Conservation (phyloP, 2,329 filamentous ascomycete genomes). For the Grosmannia huntii region DNA sequence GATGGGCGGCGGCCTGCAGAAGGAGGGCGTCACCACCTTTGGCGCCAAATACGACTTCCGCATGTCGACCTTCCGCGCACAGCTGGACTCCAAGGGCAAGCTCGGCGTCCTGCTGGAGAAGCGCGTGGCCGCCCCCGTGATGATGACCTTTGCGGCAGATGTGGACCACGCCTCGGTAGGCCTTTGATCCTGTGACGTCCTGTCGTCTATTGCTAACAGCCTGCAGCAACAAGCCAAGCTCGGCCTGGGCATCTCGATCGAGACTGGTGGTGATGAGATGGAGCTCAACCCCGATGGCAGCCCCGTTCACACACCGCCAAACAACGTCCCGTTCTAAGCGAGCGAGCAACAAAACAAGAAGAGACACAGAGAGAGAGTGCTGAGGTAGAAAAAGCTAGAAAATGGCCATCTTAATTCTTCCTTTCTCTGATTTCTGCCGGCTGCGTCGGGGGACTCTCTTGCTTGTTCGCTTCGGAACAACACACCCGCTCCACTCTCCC, state of each 20-base stretch:
- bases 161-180: constrained; percentile 91
- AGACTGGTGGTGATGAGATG: constrained; percentile 71
- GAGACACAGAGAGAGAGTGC: not conserved
- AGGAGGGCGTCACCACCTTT: constrained; percentile 81
- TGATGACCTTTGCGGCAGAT: constrained; percentile 89
- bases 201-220: constrained; percentile 16
- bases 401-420: not conserved
- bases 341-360: not conserved
- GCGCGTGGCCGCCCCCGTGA: constrained; percentile 83
- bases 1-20: constrained; percentile 67
- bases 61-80: constrained; percentile 87
- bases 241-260: constrained; percentile 84
- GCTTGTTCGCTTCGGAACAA: not conserved
- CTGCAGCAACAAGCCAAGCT: constrained; percentile 84
- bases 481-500: constrained; percentile 5
- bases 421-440: not conserved
- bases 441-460: not conserved
- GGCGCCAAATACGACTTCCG: constrained; percentile 98
- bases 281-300: constrained; percentile 67
- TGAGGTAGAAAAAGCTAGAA: not conserved
- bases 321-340: constrained; percentile 50
- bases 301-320: constrained; percentile 38
- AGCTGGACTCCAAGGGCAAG: constrained; percentile 91
- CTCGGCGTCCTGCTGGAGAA: constrained; percentile 89
- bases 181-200: constrained; percentile 16